Evolutionary conservation across 139 green algal genomes (phyloP), one percentile per base, ranked within the genome.

Genomic region (Mesotaenium endlicherianum): DNA sequence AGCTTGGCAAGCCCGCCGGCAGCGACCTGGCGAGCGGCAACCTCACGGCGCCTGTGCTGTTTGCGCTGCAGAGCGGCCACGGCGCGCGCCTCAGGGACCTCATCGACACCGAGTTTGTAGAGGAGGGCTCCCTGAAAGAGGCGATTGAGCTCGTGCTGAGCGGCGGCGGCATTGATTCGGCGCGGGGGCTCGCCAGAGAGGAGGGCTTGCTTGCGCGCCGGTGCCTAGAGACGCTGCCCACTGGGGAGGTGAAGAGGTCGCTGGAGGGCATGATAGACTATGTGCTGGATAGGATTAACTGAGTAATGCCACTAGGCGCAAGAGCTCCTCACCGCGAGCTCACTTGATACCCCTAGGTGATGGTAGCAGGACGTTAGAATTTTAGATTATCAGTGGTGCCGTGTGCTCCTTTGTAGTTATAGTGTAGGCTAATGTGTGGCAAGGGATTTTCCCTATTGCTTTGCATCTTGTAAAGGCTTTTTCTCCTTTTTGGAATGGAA

Each of bases 21-120:
- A 95, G 97, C 80, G 96, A 99, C 88, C 89, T 99, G 78, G 95
- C 94, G 0, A 94, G 80, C 43, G 96, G 96, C 41, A 99, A 99
- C 91, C 82, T 99, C 17, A 99, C 96, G 0, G 96, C 96, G 14
- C 96, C 96, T 1, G 93, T 86, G 0, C 91, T 99, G 71, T 99
- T 94, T 81, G 96, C 96, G 26, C 87, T 99, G 86, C 91, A 74
- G 79, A 87, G 3, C 30, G 67, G n/a, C 36, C 53, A 3, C 3
- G 40, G 30, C 41, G 83, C 0, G 16, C 68, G 17, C 86, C 92
- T 99, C 55, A 82, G 90, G 67, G 80, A 87, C 3, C 89, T 99
- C 14, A 93, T 98, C 38, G 86, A 95, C 39, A 68, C 53, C 20
- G 93, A 97, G 89, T 89, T 90, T 76, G 40, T 59, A 8, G 86